Evolutionary conservation across 2,329 filamentous ascomycete species (phyloP), one percentile per base, ranked within the genome.

Genomic region (Madurella fahalii): DNA sequence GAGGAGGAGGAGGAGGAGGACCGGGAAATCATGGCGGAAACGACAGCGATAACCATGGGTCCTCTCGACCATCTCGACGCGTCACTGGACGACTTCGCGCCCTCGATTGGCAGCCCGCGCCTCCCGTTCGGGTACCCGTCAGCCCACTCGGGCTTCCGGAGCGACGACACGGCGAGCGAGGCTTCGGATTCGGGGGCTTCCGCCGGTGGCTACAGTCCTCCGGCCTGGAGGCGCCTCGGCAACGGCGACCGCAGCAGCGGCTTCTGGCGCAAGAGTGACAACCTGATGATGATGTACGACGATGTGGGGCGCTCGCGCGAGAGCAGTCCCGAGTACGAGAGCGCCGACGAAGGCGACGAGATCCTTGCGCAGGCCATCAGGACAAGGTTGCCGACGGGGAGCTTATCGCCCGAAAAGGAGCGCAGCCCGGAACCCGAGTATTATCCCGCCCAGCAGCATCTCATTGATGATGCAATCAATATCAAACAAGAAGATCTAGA

Each of bases 201-300:
- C 66, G 74, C 61, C 64, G 79, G 78, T 75, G 80, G 79, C 58
- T 84, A 79, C 73, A 82, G 77, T 65, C 81, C 81, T 53, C 81
- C 81, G 59, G 81, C 81, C 46, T 84, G 81, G 81, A 75, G 78
- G 66, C 79, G 79, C 61, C 78, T 83, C 69, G 77, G 74, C 72
- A 83, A 82, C 75, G 81, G 79, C 63, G 75, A 77, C 61, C 75
- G 77, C 66, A 81, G 76, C 68, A 80, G 74, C 64, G 79, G 80
- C 59, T 83, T 85, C 67, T 85, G 86, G 78, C 78, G 79, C 63
- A 71, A 74, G 59, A 73, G 76, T 57, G 79, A 83, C 64, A 79
- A 84, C 63, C 71, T 76, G 11, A 49, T 9, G 72, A 81, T 41
- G 77, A 75, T 55, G 70, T 76, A 61, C 53, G 60, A 54, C 44